Evolutionary conservation across 495 filamentous ascomycete species (phyloP).

Genomic region (Chaetomium tenue): DNA sequence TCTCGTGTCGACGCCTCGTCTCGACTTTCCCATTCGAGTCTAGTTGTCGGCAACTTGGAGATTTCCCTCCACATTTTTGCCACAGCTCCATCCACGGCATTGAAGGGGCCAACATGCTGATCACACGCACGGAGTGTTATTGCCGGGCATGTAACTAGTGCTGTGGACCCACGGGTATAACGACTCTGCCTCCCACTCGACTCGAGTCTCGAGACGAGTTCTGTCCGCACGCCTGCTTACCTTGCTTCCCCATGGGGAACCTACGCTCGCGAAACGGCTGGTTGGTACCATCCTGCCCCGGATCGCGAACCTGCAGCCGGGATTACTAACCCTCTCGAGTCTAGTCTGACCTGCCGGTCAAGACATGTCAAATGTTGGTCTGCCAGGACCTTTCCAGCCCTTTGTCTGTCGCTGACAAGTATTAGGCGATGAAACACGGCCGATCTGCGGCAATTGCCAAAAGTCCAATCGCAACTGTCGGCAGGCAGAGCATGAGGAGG

Average conservation of each 20-base stretch:
- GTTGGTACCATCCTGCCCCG: not conserved
- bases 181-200: not conserved
- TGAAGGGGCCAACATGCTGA: no score
- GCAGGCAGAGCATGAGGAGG: not conserved
- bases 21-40: not conserved
- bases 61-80: not conserved
- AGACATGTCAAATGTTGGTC: conserved; percentile 1
- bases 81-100: not conserved
- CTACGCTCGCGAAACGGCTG: not conserved
- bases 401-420: conserved; percentile 1
- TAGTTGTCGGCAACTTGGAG: not conserved
- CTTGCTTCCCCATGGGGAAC: conserved; percentile 4
- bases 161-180: not conserved
- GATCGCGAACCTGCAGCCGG: no score
- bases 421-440: not conserved
- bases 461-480: conserved; percentile 2
- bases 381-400: not conserved
- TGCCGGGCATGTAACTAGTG: no score
- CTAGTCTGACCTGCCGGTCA: conserved; percentile 7
- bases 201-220: conserved; percentile 4
- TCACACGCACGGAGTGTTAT: no score
- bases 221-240: not conserved
- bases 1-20: not conserved
- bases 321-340: not conserved
- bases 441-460: conserved; percentile 1